Conservation (phyloP, 192 early-diverging fungal genomes). For the Powellomyces hirtus region DNA sequence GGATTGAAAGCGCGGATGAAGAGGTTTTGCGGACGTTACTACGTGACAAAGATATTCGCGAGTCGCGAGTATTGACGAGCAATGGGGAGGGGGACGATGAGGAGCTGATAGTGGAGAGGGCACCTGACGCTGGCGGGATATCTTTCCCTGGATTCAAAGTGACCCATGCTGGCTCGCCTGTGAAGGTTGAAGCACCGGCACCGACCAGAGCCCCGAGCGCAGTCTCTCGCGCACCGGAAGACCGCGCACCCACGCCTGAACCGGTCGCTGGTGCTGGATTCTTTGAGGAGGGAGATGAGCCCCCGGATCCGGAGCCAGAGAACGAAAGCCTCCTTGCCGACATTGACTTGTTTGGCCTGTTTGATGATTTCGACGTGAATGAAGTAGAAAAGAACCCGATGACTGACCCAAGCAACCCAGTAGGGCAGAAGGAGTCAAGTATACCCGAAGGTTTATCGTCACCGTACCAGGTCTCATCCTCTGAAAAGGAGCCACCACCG, state of each 20-base stretch:
- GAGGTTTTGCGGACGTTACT: slow-evolving; percentile 77
- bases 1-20: slow-evolving; percentile 85
- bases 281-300: slow-evolving; percentile 6
- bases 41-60: slow-evolving; percentile 66
- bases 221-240: background rate
- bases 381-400: background rate
- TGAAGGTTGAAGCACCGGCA: too few species aligned
- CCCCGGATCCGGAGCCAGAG: background rate
- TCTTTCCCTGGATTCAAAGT: slow-evolving; percentile 16
- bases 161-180: background rate
- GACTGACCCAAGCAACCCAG: too few species aligned
- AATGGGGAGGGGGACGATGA: background rate
- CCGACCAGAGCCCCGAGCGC: background rate
- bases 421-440: too few species aligned
- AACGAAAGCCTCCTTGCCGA: slow-evolving; percentile 5
- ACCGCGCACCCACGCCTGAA: background rate
- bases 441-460: too few species aligned
- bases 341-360: slow-evolving; percentile 42
- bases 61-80: slow-evolving; percentile 46
- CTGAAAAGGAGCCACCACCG: too few species aligned
- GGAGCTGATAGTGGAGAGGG: slow-evolving; percentile 17
- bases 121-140: slow-evolving; percentile 11
- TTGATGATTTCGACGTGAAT: slow-evolving; percentile 26
- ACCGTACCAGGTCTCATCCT: too few species aligned
- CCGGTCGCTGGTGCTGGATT: background rate